Conservation (phyloP, 176 grass and related monocot species). For the Cymbopogon citratus region DNA sequence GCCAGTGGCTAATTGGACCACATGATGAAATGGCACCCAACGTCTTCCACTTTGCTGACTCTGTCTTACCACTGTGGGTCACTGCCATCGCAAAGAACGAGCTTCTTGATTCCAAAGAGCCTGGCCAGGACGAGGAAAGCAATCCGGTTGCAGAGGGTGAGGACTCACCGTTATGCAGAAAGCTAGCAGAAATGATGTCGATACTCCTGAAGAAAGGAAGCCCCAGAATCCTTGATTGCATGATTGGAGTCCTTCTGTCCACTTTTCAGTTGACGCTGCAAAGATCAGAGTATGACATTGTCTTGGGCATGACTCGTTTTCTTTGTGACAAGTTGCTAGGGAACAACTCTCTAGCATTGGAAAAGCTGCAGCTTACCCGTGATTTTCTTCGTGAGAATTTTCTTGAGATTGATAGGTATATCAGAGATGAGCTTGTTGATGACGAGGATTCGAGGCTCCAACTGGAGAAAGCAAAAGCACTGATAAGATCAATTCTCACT, state of each 20-base stretch:
- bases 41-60: conserved; percentile 12
- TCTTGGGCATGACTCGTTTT: conserved; percentile 59
- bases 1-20: conserved; percentile 37
- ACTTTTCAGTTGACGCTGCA: conserved; percentile 28
- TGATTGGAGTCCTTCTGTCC: conserved; percentile 46
- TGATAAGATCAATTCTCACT: conserved; percentile 54
- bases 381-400: conserved; percentile 44
- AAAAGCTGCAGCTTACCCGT: conserved; percentile 42
- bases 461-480: conserved; percentile 48
- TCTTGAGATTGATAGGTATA: conserved; percentile 37
- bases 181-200: conserved; percentile 56
- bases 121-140: conserved; percentile 32
- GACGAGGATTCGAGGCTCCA: conserved; percentile 34
- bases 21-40: conserved; percentile 31
- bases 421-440: conserved; percentile 26
- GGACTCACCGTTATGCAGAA: conserved; percentile 37
- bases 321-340: conserved; percentile 60
- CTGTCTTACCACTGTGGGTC: conserved; percentile 67
- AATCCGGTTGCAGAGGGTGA: background rate
- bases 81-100: conserved; percentile 48
- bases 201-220: conserved; percentile 76
- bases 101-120: conserved; percentile 34
- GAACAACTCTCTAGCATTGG: background rate
- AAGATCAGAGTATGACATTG: conserved; percentile 34
- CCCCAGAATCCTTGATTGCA: conserved; percentile 56